These are phyloP conservation scores for Beverwykella pulmonaria DNA, from an alignment of 495 filamentous ascomycete species.

Conservation along the genomic window DNA sequence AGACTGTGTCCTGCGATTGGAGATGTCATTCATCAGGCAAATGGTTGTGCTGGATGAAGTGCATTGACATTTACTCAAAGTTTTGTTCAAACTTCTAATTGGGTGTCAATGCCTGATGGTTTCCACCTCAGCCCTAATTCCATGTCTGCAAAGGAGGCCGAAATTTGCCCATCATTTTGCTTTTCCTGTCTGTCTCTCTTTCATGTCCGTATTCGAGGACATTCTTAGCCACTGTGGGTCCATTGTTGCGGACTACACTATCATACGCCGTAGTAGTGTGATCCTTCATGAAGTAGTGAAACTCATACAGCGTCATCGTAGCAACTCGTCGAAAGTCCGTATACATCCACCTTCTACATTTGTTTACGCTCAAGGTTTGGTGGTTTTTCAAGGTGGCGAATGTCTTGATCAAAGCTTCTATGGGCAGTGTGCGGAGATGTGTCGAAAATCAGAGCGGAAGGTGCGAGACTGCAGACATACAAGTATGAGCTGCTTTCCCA, in stretches of 20 bases:
- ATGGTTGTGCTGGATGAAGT: neutral
- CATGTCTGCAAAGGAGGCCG: neutral
- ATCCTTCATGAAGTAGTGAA: neutral
- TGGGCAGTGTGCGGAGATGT: neutral
- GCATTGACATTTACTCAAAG: no score
- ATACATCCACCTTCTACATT: neutral
- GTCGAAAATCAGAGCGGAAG: neutral
- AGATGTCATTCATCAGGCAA: neutral
- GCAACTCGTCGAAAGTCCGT: neutral
- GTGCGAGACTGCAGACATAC: neutral
- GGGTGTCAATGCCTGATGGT: no score
- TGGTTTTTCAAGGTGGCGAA: neutral
- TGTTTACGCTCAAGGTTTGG: neutral
- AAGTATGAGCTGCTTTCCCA: neutral
- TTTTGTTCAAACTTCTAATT: no score
- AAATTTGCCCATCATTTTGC: neutral
- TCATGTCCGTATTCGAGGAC: no score
- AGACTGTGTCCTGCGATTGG: neutral
- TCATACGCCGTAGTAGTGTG: neutral
- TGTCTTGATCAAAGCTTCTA: neutral
- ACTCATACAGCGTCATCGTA: neutral
- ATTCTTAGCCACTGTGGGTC: neutral
- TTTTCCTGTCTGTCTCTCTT: neutral
- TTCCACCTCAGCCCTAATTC: neutral
- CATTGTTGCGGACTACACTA: neutral